These are phyloP conservation scores for Thelonectria rubi DNA, from an alignment of 2,329 filamentous ascomycete species.

Conservation along the genomic window DNA sequence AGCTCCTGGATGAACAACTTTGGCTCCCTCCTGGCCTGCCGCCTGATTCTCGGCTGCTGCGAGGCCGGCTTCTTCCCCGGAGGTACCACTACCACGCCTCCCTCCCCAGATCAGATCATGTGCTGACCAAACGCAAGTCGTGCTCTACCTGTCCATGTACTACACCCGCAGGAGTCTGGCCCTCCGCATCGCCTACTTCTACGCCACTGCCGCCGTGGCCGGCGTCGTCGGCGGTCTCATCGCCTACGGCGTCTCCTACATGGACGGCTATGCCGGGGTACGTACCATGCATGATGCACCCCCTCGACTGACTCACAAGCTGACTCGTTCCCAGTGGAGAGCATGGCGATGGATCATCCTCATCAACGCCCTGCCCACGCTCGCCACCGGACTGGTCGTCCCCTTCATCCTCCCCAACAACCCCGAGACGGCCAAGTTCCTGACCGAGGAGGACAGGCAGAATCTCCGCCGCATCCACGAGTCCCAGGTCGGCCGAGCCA, in stretches of 20 bases:
- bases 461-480: slow-evolving; percentile 63
- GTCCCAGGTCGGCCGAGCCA: slow-evolving; percentile 52
- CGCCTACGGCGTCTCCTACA: slow-evolving; percentile 70
- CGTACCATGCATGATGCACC: neutral
- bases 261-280: slow-evolving; percentile 64
- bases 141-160: slow-evolving; percentile 68
- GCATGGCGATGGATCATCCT: slow-evolving; percentile 76
- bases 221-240: slow-evolving; percentile 72
- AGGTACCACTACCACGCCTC: neutral
- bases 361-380: slow-evolving; percentile 55
- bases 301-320: neutral
- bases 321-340: slow-evolving; percentile 42
- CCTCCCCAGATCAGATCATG: no score
- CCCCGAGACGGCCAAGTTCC: slow-evolving; percentile 60
- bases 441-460: slow-evolving; percentile 43
- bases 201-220: slow-evolving; percentile 67
- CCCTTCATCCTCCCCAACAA: slow-evolving; percentile 68
- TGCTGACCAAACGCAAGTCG: slow-evolving; percentile 39
- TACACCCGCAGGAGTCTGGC: slow-evolving; percentile 70
- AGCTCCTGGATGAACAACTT: slow-evolving; percentile 57
- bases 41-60: slow-evolving; percentile 47
- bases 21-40: slow-evolving; percentile 55
- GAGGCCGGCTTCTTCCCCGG: slow-evolving; percentile 63
- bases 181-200: slow-evolving; percentile 70
- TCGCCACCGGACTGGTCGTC: slow-evolving; percentile 62